A percentile compares a stretch with the other conserved stretches of the same genome.
Evolutionary conservation across 2,329 filamentous ascomycete species (phyloP).

Genomic region (Dothideomycetes sp.): DNA sequence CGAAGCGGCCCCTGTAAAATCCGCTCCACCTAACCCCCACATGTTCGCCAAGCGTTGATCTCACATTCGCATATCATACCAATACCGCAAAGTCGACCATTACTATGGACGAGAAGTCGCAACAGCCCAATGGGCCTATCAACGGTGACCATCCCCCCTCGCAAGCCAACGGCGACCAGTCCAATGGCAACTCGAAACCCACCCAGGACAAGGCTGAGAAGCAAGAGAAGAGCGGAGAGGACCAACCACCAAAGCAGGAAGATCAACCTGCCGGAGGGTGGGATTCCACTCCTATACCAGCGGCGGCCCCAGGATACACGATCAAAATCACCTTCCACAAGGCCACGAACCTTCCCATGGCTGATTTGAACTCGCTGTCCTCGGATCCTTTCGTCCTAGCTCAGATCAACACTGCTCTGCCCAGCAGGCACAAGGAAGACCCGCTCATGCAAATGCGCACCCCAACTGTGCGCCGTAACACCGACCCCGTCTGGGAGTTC

Average conservation of each 20-base stretch:
- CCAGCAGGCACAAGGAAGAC: conserved; percentile 75
- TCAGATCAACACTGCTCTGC: conserved; percentile 60
- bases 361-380: conserved; percentile 64
- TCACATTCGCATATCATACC: not conserved
- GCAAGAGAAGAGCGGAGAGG: conserved; percentile 1
- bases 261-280: conserved; percentile 61
- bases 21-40: too few species aligned
- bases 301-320: conserved; percentile 68
- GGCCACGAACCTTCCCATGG: conserved; percentile 70
- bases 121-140: not conserved
- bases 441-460: conserved; percentile 65
- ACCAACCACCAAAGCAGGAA: conserved; percentile 15
- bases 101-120: not conserved
- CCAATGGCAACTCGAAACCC: not conserved
- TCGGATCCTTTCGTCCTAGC: conserved; percentile 77
- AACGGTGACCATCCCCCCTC: not conserved
- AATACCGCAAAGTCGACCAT: not conserved
- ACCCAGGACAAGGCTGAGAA: not conserved
- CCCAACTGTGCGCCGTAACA: conserved; percentile 59
- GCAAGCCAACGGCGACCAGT: not conserved
- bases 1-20: too few species aligned
- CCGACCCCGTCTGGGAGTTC: conserved; percentile 70
- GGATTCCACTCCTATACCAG: conserved; percentile 66
- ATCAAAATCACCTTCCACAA: conserved; percentile 74
- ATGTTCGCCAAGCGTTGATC: not conserved